Conservation (phyloP, 306 rosid species). For the Calophaca sinica region DNA sequence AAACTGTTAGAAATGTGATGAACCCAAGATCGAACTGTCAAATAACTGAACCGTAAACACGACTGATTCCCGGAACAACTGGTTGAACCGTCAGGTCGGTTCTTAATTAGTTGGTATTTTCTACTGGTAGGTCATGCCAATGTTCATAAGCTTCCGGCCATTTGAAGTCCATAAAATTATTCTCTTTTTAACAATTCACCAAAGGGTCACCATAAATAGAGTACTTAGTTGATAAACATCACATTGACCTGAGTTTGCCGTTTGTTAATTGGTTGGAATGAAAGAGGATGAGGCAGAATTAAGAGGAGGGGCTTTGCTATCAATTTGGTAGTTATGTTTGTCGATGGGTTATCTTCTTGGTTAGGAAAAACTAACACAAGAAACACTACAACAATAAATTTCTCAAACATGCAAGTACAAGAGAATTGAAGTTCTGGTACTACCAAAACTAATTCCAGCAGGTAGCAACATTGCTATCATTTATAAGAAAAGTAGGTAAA, state of each 20-base stretch:
- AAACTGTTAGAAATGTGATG: too few relatives aligned
- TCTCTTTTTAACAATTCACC: conserved; percentile 34
- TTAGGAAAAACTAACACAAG: conserved; percentile 59
- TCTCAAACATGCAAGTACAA: conserved; percentile 45
- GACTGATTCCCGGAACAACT: too few relatives aligned
- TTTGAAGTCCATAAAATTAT: conserved; percentile 27
- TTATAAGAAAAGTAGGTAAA: conserved; percentile 66
- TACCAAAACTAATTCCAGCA: conserved; percentile 51
- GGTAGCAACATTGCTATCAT: conserved; percentile 27
- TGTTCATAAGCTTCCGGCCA: conserved; percentile 26
- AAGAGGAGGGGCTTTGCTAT: conserved; percentile 17
- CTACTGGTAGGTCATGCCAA: conserved; percentile 14
- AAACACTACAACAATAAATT: conserved; percentile 35
- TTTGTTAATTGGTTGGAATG: conserved; percentile 60
- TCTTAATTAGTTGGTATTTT: neutral
- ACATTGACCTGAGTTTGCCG: conserved; percentile 44
- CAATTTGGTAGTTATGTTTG: conserved; percentile 56
- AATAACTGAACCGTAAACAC: too few relatives aligned
- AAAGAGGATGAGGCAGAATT: conserved; percentile 12
- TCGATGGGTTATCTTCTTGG: conserved; percentile 59
- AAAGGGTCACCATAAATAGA: conserved; percentile 9
- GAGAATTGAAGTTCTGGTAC: conserved; percentile 54
- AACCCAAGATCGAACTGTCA: too few relatives aligned
- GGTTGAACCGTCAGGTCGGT: too few relatives aligned
- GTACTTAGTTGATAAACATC: conserved; percentile 47